phyloP scores from a whole-genome alignment of 768 basidiomycete genomes.

The Rickenella mellea region DNA sequence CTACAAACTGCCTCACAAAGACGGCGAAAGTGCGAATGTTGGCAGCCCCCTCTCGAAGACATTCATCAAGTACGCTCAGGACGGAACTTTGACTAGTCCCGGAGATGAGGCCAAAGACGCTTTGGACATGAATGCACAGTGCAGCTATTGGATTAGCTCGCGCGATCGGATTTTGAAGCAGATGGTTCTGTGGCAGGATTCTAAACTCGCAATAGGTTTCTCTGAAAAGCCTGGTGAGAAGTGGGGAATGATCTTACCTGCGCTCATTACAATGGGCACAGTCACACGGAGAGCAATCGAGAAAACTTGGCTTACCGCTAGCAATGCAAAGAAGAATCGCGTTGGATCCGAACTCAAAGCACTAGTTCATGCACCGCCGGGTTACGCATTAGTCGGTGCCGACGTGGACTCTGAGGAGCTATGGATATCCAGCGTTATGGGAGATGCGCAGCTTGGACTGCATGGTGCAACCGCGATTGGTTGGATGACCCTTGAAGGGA shows the following conservation, averaged over 20 bases:
- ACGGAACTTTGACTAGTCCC: conserved; percentile 78
- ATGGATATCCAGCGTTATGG: conserved; percentile 99
- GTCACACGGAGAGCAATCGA: conserved; percentile 97
- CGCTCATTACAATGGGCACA: conserved; percentile 97
- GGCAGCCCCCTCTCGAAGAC: conserved; percentile 84
- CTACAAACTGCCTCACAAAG: conserved; percentile 94
- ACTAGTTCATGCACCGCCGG: conserved; percentile 90
- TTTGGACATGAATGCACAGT: conserved; percentile 85
- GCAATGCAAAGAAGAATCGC: conserved; percentile 94
- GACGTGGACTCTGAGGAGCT: conserved; percentile 99
- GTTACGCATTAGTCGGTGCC: conserved; percentile 92
- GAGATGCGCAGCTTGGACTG: conserved; percentile 93
- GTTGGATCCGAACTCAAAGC: conserved; percentile 98
- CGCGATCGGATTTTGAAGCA: conserved; percentile 88
- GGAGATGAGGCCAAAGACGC: conserved; percentile 76
- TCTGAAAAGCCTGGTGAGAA: conserved; percentile 26
- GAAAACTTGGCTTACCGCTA: conserved; percentile 96
- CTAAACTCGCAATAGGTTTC: conserved; percentile 44
- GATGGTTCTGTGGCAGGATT: conserved; percentile 79
- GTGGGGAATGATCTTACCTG: conserved; percentile 90
- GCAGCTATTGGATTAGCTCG: conserved; percentile 96
- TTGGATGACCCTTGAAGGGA: conserved; percentile 99
- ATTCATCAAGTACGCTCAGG: conserved; percentile 82
- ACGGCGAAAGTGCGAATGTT: conserved; percentile 92
- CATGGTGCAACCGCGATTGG: conserved; percentile 96